A percentile compares a stretch with the other conserved stretches of the same genome.
phyloP scores from a whole-genome alignment of 441 rosid genomes.

The Brassica balearica region DNA sequence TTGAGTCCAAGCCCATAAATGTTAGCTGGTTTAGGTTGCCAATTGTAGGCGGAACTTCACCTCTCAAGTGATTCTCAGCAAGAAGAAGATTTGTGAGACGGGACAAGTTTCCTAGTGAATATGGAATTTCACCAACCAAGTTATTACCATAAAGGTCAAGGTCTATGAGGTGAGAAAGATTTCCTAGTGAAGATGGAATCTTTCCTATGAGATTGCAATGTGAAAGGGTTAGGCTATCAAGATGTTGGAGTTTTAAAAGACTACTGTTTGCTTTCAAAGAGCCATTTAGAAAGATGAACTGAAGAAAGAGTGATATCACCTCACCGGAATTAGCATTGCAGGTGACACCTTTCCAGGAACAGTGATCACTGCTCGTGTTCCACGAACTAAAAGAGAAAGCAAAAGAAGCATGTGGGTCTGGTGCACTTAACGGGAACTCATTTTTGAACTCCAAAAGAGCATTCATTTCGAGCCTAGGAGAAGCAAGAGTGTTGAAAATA shows the following conservation, averaged over 20 bases:
- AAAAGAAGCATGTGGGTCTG: too few relatives aligned
- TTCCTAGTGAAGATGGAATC: not conserved
- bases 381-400: too few relatives aligned
- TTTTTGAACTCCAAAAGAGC: slow-evolving; percentile 7
- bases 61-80: not conserved
- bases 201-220: too few relatives aligned
- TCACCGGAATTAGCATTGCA: not conserved
- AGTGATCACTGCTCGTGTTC: too few relatives aligned
- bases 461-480: not conserved
- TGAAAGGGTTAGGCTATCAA: too few relatives aligned
- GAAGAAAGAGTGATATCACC: not conserved
- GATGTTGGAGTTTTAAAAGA: too few relatives aligned
- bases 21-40: slow-evolving; percentile 17
- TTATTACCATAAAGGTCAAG: not conserved
- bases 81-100: not conserved
- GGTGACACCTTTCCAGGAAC: too few relatives aligned
- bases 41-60: not conserved
- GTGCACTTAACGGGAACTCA: not conserved
- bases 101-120: not conserved
- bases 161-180: slow-evolving; percentile 6
- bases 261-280: too few relatives aligned
- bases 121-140: not conserved
- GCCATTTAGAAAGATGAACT: too few relatives aligned
- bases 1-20: not conserved
- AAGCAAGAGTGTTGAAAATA: not conserved